Conservation (phyloP, 2,329 filamentous ascomycete species). For the Claviceps maximensis region DNA sequence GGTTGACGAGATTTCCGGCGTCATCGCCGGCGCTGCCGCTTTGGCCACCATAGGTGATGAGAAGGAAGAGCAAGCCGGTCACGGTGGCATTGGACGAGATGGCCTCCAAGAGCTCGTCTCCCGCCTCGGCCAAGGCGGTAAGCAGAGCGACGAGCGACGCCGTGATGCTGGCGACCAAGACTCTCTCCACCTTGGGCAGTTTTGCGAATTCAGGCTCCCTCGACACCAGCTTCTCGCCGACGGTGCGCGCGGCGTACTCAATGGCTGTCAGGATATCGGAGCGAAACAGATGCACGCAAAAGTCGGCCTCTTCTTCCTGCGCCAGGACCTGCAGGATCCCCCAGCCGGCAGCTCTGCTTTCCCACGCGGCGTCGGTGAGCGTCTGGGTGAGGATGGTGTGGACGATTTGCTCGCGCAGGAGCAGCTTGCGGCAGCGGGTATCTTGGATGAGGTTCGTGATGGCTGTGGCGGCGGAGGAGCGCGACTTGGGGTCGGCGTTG, state of each 20-base stretch:
- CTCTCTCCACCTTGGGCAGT: conserved; percentile 38
- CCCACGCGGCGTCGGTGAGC: conserved; percentile 47
- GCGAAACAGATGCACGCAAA: conserved; percentile 51
- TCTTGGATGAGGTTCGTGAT: conserved; percentile 51
- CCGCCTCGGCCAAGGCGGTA: conserved; percentile 41
- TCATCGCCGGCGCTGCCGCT: conserved; percentile 28
- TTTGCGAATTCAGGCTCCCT: conserved; percentile 31
- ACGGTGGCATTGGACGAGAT: conserved; percentile 37
- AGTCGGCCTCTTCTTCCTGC: conserved; percentile 51
- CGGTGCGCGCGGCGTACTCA: conserved; percentile 39
- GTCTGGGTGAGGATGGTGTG: conserved; percentile 50
- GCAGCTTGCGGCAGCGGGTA: conserved; percentile 46
- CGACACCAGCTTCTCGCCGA: conserved; percentile 29
- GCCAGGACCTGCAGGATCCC: conserved; percentile 48
- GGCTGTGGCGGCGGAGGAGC: conserved; percentile 44
- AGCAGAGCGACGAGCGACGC: conserved; percentile 40
- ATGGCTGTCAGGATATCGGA: conserved; percentile 48
- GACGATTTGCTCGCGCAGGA: conserved; percentile 54
- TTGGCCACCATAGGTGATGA: conserved; percentile 32
- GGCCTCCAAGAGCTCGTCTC: conserved; percentile 45
- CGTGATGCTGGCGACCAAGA: conserved; percentile 39
- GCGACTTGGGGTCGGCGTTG: conserved; percentile 44
- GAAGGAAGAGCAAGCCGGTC: conserved; percentile 39
- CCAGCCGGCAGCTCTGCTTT: conserved; percentile 55
- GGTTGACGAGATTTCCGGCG: conserved; percentile 26